Conservation (phyloP, 73 alveolate species). For the Tetrahymena borealis region DNA sequence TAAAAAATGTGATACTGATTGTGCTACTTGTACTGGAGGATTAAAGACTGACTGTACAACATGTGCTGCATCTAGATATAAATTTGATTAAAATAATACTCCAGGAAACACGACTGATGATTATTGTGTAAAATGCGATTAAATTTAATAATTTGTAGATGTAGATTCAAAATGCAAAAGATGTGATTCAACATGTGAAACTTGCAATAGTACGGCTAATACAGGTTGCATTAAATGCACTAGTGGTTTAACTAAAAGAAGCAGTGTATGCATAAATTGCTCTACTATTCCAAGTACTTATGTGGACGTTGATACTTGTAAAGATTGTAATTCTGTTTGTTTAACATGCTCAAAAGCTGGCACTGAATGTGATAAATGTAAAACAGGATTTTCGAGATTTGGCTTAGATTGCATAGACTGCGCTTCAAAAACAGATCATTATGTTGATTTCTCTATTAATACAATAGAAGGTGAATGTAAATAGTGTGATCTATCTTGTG, state of each 20-base stretch:
- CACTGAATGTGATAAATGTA: background rate
- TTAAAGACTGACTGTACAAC: background rate
- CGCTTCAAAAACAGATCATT: background rate
- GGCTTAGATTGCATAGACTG: background rate
- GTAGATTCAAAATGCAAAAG: background rate
- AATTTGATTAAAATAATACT: background rate
- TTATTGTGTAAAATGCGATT: background rate
- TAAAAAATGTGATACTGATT: background rate
- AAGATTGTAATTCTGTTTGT: background rate
- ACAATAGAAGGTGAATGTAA: background rate
- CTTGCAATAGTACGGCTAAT: background rate
- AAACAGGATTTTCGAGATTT: background rate
- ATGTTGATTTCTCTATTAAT: background rate
- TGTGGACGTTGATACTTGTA: background rate
- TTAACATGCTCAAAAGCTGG: background rate
- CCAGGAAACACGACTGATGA: background rate
- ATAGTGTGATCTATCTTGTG: background rate
- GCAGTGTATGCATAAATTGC: background rate
- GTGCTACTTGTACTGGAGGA: background rate
- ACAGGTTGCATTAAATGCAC: background rate
- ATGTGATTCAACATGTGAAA: background rate
- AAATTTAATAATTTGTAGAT: background rate
- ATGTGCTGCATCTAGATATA: background rate
- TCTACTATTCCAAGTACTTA: background rate
- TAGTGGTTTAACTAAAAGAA: background rate